A percentile compares a stretch with the other conserved stretches of the same genome.
Conservation (phyloP, 768 basidiomycete genomes). For the Podaxis sp. region DNA sequence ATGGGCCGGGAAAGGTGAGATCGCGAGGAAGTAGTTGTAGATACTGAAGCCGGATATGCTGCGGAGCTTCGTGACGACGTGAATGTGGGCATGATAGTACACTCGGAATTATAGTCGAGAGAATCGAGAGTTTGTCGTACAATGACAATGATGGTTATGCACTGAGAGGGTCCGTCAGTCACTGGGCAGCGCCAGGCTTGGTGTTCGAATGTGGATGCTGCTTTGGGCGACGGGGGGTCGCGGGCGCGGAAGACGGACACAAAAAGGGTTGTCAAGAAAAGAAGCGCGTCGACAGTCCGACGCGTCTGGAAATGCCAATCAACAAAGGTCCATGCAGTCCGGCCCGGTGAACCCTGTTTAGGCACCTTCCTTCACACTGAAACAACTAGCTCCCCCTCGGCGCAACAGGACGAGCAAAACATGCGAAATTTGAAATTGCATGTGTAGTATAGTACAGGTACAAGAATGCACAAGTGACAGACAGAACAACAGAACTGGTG, state of each 20-base stretch:
- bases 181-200: not conserved
- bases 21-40: constrained; percentile 24
- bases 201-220: not conserved
- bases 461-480: not conserved
- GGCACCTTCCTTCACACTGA: not conserved
- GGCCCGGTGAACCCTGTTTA: constrained; percentile 13
- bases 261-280: constrained; percentile 18
- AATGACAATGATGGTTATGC: not conserved
- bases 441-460: constrained; percentile 10
- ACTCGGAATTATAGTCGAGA: not conserved
- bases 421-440: not conserved
- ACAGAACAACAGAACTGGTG: not conserved
- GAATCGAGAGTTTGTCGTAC: not conserved
- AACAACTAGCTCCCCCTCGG: no score
- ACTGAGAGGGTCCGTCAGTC: not conserved
- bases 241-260: constrained; percentile 5
- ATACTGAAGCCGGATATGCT: not conserved
- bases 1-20: constrained; percentile 21
- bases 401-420: no score
- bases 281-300: constrained; percentile 22
- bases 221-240: not conserved
- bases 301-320: constrained; percentile 24
- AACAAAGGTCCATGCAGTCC: constrained; percentile 18
- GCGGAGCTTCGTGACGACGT: constrained; percentile 16
- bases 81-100: constrained; percentile 19